These are phyloP conservation scores for Handroanthus guayacan DNA, from an alignment of 257 asterid genomes.

Conservation along the genomic window DNA sequence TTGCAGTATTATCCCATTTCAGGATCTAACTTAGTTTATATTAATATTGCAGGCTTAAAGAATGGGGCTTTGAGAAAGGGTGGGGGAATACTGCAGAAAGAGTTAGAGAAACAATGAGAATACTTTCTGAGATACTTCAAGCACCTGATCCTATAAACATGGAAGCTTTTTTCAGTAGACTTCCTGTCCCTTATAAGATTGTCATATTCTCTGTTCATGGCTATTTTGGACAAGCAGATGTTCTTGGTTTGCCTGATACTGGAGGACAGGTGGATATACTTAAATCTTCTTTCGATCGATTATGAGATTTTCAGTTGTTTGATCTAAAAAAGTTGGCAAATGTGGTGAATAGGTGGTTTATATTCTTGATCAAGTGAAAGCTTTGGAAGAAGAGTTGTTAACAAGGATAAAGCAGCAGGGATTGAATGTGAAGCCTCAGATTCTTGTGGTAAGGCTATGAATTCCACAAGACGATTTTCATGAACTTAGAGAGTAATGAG, in stretches of 20 bases:
- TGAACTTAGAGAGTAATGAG: not conserved
- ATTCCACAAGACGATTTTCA: not conserved
- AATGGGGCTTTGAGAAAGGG: conserved; percentile 81
- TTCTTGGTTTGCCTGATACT: conserved; percentile 85
- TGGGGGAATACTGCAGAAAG: conserved; percentile 80
- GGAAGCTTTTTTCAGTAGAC: conserved; percentile 64
- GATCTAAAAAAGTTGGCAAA: too few species aligned
- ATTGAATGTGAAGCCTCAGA: conserved; percentile 68
- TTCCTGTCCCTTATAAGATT: conserved; percentile 66
- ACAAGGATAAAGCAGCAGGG: conserved; percentile 74
- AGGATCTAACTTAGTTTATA: not conserved
- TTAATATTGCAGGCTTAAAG: conserved; percentile 57
- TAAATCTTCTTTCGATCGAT: not conserved
- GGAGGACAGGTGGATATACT: conserved; percentile 74
- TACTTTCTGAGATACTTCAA: conserved; percentile 77
- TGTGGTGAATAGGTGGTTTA: conserved; percentile 69
- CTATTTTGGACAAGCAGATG: conserved; percentile 87
- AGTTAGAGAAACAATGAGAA: conserved; percentile 67
- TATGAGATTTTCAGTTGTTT: not conserved
- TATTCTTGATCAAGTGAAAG: conserved; percentile 87
- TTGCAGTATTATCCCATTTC: not conserved
- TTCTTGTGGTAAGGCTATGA: conserved; percentile 65
- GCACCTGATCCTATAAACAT: conserved; percentile 72
- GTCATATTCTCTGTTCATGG: conserved; percentile 83
- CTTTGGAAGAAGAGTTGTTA: conserved; percentile 76